Evolutionary conservation across 805 yeast genomes (phyloP).

Genomic region (Spathaspora passalidarum): DNA sequence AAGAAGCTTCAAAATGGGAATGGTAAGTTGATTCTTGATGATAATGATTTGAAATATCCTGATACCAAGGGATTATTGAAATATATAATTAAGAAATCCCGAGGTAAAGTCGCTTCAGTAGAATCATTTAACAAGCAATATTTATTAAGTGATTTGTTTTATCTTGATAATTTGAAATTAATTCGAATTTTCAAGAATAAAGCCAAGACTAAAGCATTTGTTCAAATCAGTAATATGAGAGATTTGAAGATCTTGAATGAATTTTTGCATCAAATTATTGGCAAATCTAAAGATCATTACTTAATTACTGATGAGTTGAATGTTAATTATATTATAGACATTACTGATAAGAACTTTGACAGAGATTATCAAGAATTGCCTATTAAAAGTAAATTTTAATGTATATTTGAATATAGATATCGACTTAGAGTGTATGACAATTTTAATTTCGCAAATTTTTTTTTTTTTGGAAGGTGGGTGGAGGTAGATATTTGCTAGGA

Average conservation of each 20-base stretch:
- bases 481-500: no score
- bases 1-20: conserved; percentile 5
- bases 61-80: conserved; percentile 31
- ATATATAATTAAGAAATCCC: conserved; percentile 19
- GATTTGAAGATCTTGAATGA: conserved; percentile 24
- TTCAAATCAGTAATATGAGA: conserved; percentile 23
- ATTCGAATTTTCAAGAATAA: conserved; percentile 39
- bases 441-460: no score
- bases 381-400: conserved; percentile 12
- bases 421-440: background rate
- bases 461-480: no score
- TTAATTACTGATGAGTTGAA: conserved; percentile 15
- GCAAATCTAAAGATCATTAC: conserved; percentile 6
- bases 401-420: background rate
- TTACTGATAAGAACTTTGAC: conserved; percentile 28
- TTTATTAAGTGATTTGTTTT: conserved; percentile 36
- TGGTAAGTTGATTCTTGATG: conserved; percentile 12
- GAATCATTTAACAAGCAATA: conserved; percentile 43
- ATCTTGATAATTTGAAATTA: conserved; percentile 31
- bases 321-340: conserved; percentile 31
- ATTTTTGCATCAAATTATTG: conserved; percentile 21
- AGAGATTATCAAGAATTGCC: conserved; percentile 9
- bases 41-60: conserved; percentile 23
- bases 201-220: conserved; percentile 39
- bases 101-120: conserved; percentile 21